Evolutionary conservation across 2,329 filamentous ascomycete species (phyloP).

Genomic region (Colletotrichum sp.): DNA sequence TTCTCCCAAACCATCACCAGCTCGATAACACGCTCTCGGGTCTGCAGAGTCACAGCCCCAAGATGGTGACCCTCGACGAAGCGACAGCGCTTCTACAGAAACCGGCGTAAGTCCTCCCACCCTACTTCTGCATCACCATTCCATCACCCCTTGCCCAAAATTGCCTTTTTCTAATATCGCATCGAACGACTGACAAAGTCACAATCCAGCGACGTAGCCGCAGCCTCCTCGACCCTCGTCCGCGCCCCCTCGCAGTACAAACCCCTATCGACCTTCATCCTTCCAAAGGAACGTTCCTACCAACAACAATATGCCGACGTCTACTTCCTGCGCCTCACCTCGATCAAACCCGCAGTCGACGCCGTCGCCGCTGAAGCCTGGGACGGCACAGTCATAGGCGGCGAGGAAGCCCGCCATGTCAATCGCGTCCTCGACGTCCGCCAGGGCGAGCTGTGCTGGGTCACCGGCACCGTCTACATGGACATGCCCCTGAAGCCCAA

Average conservation of each 20-base stretch:
- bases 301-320: conserved; percentile 97
- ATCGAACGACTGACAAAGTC: neutral
- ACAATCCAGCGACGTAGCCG: neutral
- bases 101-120: conserved; percentile 47
- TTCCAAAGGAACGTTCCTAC: conserved; percentile 78
- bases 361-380: conserved; percentile 76
- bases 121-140: neutral
- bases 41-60: neutral
- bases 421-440: conserved; percentile 93
- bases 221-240: conserved; percentile 37
- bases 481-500: conserved; percentile 96
- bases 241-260: conserved; percentile 69
- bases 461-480: conserved; percentile 94
- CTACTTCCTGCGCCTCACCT: conserved; percentile 91
- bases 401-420: conserved; percentile 75
- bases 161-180: neutral
- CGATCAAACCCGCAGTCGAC: conserved; percentile 85
- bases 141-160: neutral
- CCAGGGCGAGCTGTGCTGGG: conserved; percentile 95
- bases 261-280: conserved; percentile 74
- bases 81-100: conserved; percentile 49
- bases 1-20: neutral
- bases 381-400: conserved; percentile 78
- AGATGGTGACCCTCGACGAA: conserved; percentile 52
- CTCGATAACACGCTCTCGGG: neutral